Evolutionary conservation across 2,329 filamentous ascomycete species (phyloP), one percentile per base, ranked within the genome.

Genomic region (Aureobasidium sp.): DNA sequence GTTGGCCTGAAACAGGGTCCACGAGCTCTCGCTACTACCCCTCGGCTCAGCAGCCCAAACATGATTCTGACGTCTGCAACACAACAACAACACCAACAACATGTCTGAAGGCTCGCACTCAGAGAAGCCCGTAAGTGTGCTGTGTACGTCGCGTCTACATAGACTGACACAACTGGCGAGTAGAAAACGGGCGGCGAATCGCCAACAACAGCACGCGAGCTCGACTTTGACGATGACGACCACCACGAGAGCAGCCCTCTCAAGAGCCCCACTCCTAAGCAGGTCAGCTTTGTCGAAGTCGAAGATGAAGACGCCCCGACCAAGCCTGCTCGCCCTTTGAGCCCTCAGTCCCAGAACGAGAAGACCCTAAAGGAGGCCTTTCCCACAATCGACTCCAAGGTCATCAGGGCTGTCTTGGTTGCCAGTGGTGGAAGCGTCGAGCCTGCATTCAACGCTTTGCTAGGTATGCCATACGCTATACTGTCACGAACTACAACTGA

Each of bases 321-420:
- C 51, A 95, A 97, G 78, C 92, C 92, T 34, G 91, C 91, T 37
- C 85, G 92, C 62, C 93, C 93, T 50, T 70, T 90, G 69, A 90
- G 85, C 66, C 88, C 94, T 65, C 82, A 87, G 64, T 87, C 96
- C 74, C 89, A 96, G 78, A 91, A 91, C 51, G 88, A 93, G 75
- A 84, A 85, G 68, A 97, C 91, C 3, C 80, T 99, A 61, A 93
- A 90, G 73, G 94, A 99, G 74, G 94, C 94, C 0, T 99, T 99
- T 69, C 94, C 94, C 0, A 82, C 79, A 61, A 89, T 97, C 64
- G 94, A 99, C 59, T 73, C 77, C 8, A 74, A 85, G 48, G 88
- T 99, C 50, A 84, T 99, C 74, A 96, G 87, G 75, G 94, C 94
- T 34, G 89, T 99, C 0, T 77, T 99, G 66, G 82, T 84, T 29